phyloP scores from a whole-genome alignment of 306 rosid species.

The Fragaria iinumae region DNA sequence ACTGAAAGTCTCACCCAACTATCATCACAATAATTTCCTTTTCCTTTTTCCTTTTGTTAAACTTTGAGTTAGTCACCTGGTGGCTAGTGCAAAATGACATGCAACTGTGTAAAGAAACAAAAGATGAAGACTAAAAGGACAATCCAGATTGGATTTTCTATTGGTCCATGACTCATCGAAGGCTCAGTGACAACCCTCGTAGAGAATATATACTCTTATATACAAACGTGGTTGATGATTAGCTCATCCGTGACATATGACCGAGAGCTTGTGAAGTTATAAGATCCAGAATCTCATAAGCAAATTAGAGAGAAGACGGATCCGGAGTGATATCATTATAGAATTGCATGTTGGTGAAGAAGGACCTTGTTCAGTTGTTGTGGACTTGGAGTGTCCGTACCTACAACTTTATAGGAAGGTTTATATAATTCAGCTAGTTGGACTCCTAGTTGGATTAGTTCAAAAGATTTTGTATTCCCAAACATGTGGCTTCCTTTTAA shows the following conservation, averaged over 20 bases:
- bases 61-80: slow-evolving; percentile 27
- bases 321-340: slow-evolving; percentile 2
- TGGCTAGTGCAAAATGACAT: slow-evolving; percentile 41
- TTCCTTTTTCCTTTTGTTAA: slow-evolving; percentile 11
- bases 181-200: slow-evolving; percentile 14
- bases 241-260: background rate
- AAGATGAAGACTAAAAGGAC: background rate
- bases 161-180: slow-evolving; percentile 55
- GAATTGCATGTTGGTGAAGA: slow-evolving; percentile 1
- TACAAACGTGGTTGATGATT: background rate
- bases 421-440: background rate
- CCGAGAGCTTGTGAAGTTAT: background rate
- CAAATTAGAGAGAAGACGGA: slow-evolving; percentile 8
- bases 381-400: slow-evolving; percentile 6
- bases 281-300: slow-evolving; percentile 16
- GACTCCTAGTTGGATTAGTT: background rate
- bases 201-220: background rate
- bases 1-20: slow-evolving; percentile 14
- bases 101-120: slow-evolving; percentile 20
- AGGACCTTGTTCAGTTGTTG: background rate
- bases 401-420: background rate
- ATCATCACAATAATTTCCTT: background rate
- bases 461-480: background rate
- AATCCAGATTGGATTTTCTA: slow-evolving; percentile 25
- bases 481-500: too few relatives aligned